phyloP scores from a whole-genome alignment of 2,329 filamentous ascomycete genomes.

The Magnaporthiopsis incrustans region DNA sequence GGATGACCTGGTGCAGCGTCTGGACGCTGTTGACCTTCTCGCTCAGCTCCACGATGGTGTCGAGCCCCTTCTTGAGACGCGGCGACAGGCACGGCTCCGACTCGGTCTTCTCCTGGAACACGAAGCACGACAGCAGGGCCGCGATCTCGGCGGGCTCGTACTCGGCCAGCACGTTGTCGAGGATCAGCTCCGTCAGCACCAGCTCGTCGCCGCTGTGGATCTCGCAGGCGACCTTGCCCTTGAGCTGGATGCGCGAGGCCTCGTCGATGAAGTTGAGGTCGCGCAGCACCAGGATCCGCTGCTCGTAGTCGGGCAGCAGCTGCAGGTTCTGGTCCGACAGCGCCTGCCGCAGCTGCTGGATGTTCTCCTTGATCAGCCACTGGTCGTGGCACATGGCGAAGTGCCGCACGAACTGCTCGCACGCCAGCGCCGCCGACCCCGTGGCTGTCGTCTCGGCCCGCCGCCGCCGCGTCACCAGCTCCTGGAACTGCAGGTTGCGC shows the following conservation, averaged over 20 bases:
- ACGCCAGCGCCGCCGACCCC: slow-evolving; percentile 57
- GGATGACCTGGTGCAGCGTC: slow-evolving; percentile 83
- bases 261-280: slow-evolving; percentile 90
- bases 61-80: slow-evolving; percentile 71
- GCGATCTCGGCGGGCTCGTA: slow-evolving; percentile 97
- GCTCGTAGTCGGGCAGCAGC: slow-evolving; percentile 91
- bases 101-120: slow-evolving; percentile 96
- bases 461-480: slow-evolving; percentile 65
- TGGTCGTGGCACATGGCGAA: slow-evolving; percentile 95
- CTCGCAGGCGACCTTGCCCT: slow-evolving; percentile 97
- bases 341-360: slow-evolving; percentile 74
- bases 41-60: slow-evolving; percentile 80
- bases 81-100: slow-evolving; percentile 72
- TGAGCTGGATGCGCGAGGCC: slow-evolving; percentile 80
- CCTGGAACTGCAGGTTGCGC: slow-evolving; percentile 73
- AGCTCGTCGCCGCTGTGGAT: slow-evolving; percentile 96
- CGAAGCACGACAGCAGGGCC: slow-evolving; percentile 84
- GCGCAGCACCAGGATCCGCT: slow-evolving; percentile 83
- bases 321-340: slow-evolving; percentile 97
- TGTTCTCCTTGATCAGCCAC: slow-evolving; percentile 93
- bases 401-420: slow-evolving; percentile 79
- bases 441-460: slow-evolving; percentile 47
- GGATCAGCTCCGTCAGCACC: slow-evolving; percentile 88
- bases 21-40: slow-evolving; percentile 91
- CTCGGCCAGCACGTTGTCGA: slow-evolving; percentile 92